These are phyloP conservation scores for Lolium rigidum DNA, from an alignment of 176 grass and related monocot species.

Conservation along the genomic window DNA sequence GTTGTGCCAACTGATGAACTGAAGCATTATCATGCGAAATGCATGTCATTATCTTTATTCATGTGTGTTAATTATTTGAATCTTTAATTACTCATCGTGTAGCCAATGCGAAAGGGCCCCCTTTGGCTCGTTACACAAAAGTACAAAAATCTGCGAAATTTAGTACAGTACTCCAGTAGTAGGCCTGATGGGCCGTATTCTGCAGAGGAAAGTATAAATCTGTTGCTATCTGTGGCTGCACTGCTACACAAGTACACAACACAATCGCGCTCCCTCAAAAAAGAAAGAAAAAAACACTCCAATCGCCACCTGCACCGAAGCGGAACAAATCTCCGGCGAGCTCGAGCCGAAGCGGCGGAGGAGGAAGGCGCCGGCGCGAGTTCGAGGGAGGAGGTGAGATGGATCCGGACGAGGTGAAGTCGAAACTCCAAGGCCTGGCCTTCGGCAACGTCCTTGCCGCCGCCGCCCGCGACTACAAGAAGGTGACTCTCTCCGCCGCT, in stretches of 20 bases:
- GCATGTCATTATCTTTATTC: too few species aligned
- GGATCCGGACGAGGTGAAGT: conserved; percentile 83
- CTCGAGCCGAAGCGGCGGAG: conserved; percentile 3
- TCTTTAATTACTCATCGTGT: too few species aligned
- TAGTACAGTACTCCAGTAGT: too few species aligned
- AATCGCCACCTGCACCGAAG: background rate
- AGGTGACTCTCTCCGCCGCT: conserved; percentile 46
- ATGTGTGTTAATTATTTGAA: too few species aligned
- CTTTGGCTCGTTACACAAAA: too few species aligned
- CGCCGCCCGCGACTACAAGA: conserved; percentile 91
- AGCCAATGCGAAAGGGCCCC: too few species aligned
- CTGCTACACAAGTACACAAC: background rate
- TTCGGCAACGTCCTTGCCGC: conserved; percentile 90
- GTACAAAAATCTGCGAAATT: too few species aligned
- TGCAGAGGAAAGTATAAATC: too few species aligned
- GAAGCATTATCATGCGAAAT: too few species aligned
- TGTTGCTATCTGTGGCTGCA: background rate
- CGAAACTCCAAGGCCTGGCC: conserved; percentile 77
- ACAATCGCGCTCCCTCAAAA: background rate
- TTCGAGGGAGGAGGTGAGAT: conserved; percentile 40
- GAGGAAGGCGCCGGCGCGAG: conserved; percentile 3
- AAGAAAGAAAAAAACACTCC: background rate
- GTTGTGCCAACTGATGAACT: too few species aligned
- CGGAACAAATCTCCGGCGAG: conserved; percentile 36
- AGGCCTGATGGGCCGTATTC: too few species aligned